Evolutionary conservation across 768 basidiomycete species (phyloP).

Genomic region (Harrya chromipes): DNA sequence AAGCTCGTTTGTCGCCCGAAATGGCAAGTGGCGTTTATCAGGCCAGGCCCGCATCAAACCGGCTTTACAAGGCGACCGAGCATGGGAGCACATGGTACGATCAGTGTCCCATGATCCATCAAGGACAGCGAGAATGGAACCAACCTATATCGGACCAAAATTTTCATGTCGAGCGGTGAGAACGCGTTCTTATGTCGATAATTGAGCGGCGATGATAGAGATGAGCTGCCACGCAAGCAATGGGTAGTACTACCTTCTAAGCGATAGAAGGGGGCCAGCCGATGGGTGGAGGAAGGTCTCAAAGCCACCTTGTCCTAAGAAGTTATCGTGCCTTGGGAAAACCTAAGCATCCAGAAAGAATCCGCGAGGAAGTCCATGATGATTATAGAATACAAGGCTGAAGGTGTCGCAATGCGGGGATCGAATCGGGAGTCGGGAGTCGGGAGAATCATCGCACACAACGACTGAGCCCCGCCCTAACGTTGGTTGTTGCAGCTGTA

Average conservation of each 20-base stretch:
- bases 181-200: conserved; percentile 3
- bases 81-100: conserved; percentile 11
- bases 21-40: conserved; percentile 12
- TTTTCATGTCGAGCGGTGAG: not conserved
- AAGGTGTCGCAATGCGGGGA: conserved; percentile 12
- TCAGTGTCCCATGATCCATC: conserved; percentile 18
- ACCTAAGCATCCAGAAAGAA: conserved; percentile 1
- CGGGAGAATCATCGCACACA: not conserved
- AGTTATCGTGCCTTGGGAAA: not conserved
- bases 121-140: not conserved
- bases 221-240: not conserved
- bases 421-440: not conserved
- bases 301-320: not conserved
- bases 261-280: not conserved
- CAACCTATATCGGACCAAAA: not conserved
- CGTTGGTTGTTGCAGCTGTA: not conserved
- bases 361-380: not conserved
- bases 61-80: not conserved
- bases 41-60: not conserved
- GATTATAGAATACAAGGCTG: conserved; percentile 24
- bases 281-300: not conserved
- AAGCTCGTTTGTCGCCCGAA: conserved; percentile 21
- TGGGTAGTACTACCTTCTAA: not conserved
- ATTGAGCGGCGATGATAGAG: conserved; percentile 9
- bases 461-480: not conserved